Base-by-base conservation (phyloP, 1,284 basidiomycete genomes). In the Grifola frondosa region DNA sequence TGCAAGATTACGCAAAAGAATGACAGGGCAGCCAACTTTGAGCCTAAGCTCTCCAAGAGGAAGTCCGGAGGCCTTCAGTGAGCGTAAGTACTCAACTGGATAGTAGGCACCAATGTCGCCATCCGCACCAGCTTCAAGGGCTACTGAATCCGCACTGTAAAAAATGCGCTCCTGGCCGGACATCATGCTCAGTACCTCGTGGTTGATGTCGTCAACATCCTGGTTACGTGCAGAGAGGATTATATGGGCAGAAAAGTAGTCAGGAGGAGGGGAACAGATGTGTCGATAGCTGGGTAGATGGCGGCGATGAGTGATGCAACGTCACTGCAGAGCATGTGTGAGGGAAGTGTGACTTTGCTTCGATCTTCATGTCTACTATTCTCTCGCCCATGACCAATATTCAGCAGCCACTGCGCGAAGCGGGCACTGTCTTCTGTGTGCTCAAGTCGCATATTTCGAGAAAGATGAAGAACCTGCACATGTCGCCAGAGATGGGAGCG, bases 391-490 rank as follows among this genome's bases (percentile, higher is more conserved):
- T 64, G 52, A 0, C 72, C 73, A 38, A 77, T 53, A 5, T 73
- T 59, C 0, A 73, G 45, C 0, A 77, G 58, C 63, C 70, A 74
- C 5, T 60, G n/a, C 5, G 72, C 60, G 61, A 70, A 75, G 0
- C 46, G n/a, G 30, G 44, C 25, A 10, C 46, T 57, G 5, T 59
- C 55, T 6, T 50, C 42, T 38, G 58, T 50, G 3, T 47, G 34
- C 1, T 62, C 56, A 8, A 75, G 53, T 0, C 59, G 46, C 67
- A 74, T 73, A 40, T 75, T 75, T 19, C 57, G 52, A 1, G 31
- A 47, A 1, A 73, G 61, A 20, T 50, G 49, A 1, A 70, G 44
- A 2, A 68, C 22, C 9, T 49, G 3, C n/a, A 69, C 48, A 1
- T 49, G 3, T 1, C 42, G 5, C 71, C 75, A 77, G 0, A 76